Evolutionary conservation across 1,139 yeast species (phyloP), one percentile per base, ranked within the genome.

Genomic region (Yamadazyma mexicana): DNA sequence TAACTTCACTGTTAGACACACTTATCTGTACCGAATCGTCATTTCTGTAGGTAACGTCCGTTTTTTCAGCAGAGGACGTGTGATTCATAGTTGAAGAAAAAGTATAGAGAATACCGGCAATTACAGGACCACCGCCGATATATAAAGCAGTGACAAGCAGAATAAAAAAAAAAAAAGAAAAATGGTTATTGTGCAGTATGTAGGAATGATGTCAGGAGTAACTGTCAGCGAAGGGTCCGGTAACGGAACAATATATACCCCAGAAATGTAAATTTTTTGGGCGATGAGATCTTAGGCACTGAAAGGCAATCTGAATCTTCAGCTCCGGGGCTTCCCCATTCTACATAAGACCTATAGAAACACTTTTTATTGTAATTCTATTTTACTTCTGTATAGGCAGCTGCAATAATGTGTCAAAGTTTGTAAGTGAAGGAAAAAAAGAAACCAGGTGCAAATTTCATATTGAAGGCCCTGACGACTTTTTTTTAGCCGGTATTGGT

Each of bases 21-120:
- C 36, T 37, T 4, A 45, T 39, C 28, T 42, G 42, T 2, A 45
- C 30, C 1, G 45, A 35, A 17, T 43, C 49, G 37, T 44, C 46
- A 31, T 43, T 41, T 35, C 38, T 33, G 6, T 31, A 33, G 27
- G 23, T 26, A 26, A 34, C 31, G 10, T 30, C 28, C 17, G 32
- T 29, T 30, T 43, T 40, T 29, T 40, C 46, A 24, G 38, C 41
- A 2, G 47, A 27, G 30, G 20, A 29, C 15, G 33, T 26, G n/a
- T 18, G 39, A 12, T 36, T 22, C 43, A 40, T 40, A 14, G 5
- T 30, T 20, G 22, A 20, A 20, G 22, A 20, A 20, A 8, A 6
- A 25, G 8, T 5, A 20, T 6, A 20, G 8, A 11, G 27, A 11
- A 11, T 24, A 4, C 10, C 14, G n/a, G 27, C n/a, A 11, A 24